These are phyloP conservation scores for Fusarium humuli DNA, from an alignment of 2,329 filamentous ascomycete species.

Conservation along the genomic window DNA sequence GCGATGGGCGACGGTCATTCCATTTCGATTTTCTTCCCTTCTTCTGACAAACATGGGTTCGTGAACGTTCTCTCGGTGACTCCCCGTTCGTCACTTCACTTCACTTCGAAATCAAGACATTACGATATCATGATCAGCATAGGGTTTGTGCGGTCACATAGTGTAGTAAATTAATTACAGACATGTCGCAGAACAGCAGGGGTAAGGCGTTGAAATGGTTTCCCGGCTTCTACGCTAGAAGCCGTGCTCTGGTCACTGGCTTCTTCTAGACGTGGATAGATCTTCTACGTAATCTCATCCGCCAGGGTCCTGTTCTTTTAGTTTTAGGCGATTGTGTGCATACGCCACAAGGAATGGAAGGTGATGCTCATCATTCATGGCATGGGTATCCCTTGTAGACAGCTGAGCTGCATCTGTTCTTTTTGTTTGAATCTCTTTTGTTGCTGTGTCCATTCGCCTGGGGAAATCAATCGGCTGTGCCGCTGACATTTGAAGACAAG, in stretches of 20 bases:
- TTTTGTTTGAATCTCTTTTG: constrained; percentile 27
- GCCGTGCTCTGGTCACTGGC: constrained; percentile 21
- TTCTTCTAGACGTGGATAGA: constrained; percentile 18
- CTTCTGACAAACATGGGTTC: constrained; percentile 15
- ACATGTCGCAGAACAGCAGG: constrained; percentile 1
- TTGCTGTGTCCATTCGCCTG: constrained; percentile 43
- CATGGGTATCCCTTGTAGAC: constrained; percentile 42
- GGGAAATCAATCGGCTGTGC: constrained; percentile 35
- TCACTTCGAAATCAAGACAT: constrained; percentile 16
- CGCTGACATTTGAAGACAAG: constrained; percentile 20
- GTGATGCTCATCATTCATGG: constrained; percentile 19
- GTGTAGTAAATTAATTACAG: constrained; percentile 5
- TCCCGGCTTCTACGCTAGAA: constrained; percentile 22
- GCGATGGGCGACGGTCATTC: not conserved
- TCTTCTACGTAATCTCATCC: constrained; percentile 20
- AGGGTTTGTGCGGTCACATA: constrained; percentile 13
- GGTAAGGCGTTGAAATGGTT: not conserved
- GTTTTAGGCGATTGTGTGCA: constrained; percentile 21
- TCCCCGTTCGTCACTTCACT: not conserved
- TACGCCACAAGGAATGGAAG: constrained; percentile 31
- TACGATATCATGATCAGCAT: constrained; percentile 21
- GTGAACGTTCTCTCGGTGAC: constrained; percentile 1
- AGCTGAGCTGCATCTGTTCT: constrained; percentile 24
- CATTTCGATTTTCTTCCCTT: constrained; percentile 13
- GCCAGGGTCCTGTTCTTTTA: constrained; percentile 25